phyloP scores from a whole-genome alignment of 2,329 filamentous ascomycete genomes.

The Sarocladiaceae sp. region DNA sequence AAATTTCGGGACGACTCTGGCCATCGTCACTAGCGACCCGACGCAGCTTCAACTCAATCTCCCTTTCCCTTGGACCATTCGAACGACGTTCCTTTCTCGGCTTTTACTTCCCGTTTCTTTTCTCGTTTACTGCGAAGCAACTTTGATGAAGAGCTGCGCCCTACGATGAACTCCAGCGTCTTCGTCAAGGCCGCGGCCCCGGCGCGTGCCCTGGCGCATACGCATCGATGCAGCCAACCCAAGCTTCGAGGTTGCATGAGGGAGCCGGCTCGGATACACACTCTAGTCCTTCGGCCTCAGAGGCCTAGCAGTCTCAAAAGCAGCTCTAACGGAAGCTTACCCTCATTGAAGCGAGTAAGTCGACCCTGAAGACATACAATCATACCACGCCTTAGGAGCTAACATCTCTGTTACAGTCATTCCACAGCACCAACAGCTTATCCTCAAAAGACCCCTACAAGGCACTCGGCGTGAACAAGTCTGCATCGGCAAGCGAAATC shows the following conservation, averaged over 20 bases:
- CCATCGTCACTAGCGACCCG: neutral
- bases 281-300: neutral
- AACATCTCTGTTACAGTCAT: conserved; percentile 32
- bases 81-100: neutral
- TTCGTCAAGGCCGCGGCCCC: conserved; percentile 41
- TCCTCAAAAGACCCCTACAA: conserved; percentile 76
- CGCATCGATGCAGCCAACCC: conserved; percentile 31
- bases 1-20: conserved; percentile 17
- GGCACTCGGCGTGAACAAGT: conserved; percentile 76
- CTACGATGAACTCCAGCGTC: conserved; percentile 42
- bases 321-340: neutral
- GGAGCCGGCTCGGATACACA: conserved; percentile 9
- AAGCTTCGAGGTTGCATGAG: conserved; percentile 32
- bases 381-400: conserved; percentile 2
- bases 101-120: conserved; percentile 1
- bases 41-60: conserved; percentile 3
- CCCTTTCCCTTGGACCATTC: neutral
- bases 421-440: conserved; percentile 52
- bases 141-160: conserved; percentile 22
- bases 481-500: conserved; percentile 77
- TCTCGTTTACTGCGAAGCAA: conserved; percentile 9
- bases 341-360: conserved; percentile 16
- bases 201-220: conserved; percentile 38
- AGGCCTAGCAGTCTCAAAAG: neutral
- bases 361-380: neutral